These are phyloP conservation scores for Fusarium nygamai DNA, from an alignment of 2,329 filamentous ascomycete genomes.

Conservation along the genomic window DNA sequence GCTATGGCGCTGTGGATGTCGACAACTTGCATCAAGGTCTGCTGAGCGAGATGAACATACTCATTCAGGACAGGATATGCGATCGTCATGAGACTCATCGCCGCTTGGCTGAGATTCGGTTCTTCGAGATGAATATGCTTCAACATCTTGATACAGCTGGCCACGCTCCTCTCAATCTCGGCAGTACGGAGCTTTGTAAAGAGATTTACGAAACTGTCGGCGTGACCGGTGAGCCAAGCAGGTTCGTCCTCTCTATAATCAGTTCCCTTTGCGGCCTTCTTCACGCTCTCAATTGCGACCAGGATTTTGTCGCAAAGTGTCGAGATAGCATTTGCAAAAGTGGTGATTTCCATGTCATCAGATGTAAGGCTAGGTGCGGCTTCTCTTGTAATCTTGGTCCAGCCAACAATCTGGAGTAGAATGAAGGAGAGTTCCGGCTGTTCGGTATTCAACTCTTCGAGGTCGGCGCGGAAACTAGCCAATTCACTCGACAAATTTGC, in stretches of 20 bases:
- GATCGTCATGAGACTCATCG: slow-evolving; percentile 47
- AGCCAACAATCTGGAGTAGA: slow-evolving; percentile 72
- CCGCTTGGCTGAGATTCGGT: slow-evolving; percentile 41
- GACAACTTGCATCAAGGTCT: slow-evolving; percentile 67
- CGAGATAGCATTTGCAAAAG: slow-evolving; percentile 68
- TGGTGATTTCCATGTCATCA: slow-evolving; percentile 44
- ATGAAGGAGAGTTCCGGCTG: slow-evolving; percentile 72
- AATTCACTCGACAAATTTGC: slow-evolving; percentile 51
- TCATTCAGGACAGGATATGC: slow-evolving; percentile 76
- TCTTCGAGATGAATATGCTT: slow-evolving; percentile 46
- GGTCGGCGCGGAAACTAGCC: slow-evolving; percentile 48
- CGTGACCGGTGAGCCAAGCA: slow-evolving; percentile 54
- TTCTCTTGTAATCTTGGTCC: slow-evolving; percentile 59
- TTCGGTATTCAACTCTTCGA: slow-evolving; percentile 51
- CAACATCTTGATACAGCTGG: slow-evolving; percentile 51
- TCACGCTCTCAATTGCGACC: slow-evolving; percentile 79
- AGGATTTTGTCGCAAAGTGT: slow-evolving; percentile 79
- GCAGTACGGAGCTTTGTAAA: slow-evolving; percentile 68
- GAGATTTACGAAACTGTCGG: slow-evolving; percentile 61
- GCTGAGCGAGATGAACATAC: slow-evolving; percentile 71
- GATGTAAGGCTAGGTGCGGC: slow-evolving; percentile 4
- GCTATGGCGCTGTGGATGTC: slow-evolving; percentile 75
- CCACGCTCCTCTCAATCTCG: slow-evolving; percentile 60
- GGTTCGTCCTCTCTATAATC: slow-evolving; percentile 48
- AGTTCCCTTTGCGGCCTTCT: slow-evolving; percentile 60